A percentile compares a stretch with the other conserved stretches of the same genome.
Evolutionary conservation across 805 yeast genomes (phyloP).

Genomic region (Myxozyma melibiosi): DNA sequence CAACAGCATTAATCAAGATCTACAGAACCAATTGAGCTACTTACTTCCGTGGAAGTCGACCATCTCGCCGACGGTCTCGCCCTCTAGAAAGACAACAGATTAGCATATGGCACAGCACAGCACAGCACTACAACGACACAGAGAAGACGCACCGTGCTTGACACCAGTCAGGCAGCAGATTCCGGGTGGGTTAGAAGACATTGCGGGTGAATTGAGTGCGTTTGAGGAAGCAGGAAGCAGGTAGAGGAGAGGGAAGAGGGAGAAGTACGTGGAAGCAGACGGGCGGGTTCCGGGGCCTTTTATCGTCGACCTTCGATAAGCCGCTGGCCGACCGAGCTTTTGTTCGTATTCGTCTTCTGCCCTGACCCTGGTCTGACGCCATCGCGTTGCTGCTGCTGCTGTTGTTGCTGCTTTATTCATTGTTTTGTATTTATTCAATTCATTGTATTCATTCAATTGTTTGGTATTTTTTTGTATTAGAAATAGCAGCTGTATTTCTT

Average conservation of each 20-base stretch:
- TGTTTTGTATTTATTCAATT: no score
- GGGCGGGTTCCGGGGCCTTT: no score
- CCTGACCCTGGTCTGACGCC: no score
- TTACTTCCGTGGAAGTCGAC: slow-evolving; percentile 34
- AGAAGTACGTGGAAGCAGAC: not conserved
- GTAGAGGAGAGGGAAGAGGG: not conserved
- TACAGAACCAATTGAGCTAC: slow-evolving; percentile 5
- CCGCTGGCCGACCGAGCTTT: no score
- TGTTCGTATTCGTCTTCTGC: no score
- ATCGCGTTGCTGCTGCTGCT: no score
- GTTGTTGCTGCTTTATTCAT: no score
- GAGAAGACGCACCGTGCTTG: slow-evolving; percentile 28
- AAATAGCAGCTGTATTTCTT: no score
- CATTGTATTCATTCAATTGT: no score
- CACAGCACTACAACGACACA: not conserved
- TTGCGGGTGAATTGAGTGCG: slow-evolving; percentile 1
- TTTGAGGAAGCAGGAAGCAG: not conserved
- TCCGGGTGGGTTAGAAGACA: slow-evolving; percentile 33
- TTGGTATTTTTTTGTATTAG: no score
- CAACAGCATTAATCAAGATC: not conserved
- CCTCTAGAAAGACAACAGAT: slow-evolving; percentile 17
- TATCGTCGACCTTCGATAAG: no score
- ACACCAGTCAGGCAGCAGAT: slow-evolving; percentile 34
- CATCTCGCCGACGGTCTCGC: slow-evolving; percentile 27
- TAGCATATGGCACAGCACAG: not conserved